These are phyloP conservation scores for Penicillium occitanis DNA, from an alignment of 2,329 filamentous ascomycete species.

Conservation along the genomic window DNA sequence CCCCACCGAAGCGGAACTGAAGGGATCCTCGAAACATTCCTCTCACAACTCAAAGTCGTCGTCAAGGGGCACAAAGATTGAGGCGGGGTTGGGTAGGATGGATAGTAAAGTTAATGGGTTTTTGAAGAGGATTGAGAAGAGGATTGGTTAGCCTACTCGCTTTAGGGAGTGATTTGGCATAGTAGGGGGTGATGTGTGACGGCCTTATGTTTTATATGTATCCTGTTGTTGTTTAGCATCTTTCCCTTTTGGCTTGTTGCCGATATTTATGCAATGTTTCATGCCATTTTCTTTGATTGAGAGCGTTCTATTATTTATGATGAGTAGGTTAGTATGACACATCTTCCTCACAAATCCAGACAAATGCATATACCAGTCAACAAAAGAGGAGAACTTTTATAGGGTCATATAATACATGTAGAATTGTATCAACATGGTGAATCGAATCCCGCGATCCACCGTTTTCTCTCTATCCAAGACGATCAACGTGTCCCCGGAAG, in stretches of 20 bases:
- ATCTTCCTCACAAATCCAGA: background rate
- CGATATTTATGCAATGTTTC: background rate
- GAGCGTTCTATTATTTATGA: background rate
- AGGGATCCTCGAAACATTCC: conserved; percentile 35
- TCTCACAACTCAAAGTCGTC: conserved; percentile 35
- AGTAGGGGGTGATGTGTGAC: background rate
- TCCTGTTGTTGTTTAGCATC: background rate
- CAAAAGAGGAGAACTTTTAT: conserved; percentile 1
- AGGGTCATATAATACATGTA: conserved; percentile 5
- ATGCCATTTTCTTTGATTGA: background rate
- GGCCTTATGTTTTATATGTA: background rate
- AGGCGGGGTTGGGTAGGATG: conserved; percentile 39
- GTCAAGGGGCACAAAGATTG: conserved; percentile 37
- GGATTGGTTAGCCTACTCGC: conserved; percentile 25
- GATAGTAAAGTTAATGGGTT: conserved; percentile 48
- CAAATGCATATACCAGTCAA: background rate
- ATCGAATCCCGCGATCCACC: background rate
- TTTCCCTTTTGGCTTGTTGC: background rate
- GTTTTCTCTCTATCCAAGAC: background rate
- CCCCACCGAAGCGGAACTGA: conserved; percentile 46
- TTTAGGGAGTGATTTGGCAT: background rate
- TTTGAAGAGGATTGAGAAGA: conserved; percentile 49
- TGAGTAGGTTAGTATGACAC: background rate
- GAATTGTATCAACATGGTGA: background rate
- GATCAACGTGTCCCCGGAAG: background rate